Percentiles rank a stretch among this genome's conserved stretches.
phyloP scores from a whole-genome alignment of 1,284 basidiomycete genomes.

The Anthracocystis setariae region DNA sequence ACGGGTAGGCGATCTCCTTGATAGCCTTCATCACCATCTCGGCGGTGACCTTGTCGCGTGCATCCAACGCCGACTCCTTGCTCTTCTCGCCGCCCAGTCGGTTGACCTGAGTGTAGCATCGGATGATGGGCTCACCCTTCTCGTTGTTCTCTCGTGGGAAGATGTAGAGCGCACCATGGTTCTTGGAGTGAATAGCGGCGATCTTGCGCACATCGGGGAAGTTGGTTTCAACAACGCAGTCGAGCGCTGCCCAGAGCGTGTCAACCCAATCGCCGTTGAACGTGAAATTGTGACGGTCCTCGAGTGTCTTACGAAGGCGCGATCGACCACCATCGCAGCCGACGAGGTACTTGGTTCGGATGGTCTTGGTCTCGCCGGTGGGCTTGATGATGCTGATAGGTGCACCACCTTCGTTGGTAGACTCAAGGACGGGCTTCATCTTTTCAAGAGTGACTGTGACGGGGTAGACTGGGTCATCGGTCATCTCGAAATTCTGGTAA shows the following conservation, averaged over 20 bases:
- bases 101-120: conserved; percentile 78
- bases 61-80: conserved; percentile 54
- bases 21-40: conserved; percentile 75
- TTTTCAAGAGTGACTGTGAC: conserved; percentile 61
- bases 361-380: conserved; percentile 41
- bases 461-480: conserved; percentile 43
- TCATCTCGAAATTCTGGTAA: conserved; percentile 58
- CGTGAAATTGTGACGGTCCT: conserved; percentile 67
- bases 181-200: conserved; percentile 74
- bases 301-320: conserved; percentile 60
- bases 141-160: conserved; percentile 76
- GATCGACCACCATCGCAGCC: conserved; percentile 46
- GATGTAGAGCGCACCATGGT: conserved; percentile 73
- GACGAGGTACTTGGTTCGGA: conserved; percentile 44
- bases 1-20: conserved; percentile 77
- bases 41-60: conserved; percentile 72
- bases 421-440: conserved; percentile 57
- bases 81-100: conserved; percentile 58
- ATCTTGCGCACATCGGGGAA: conserved; percentile 79
- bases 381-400: conserved; percentile 58
- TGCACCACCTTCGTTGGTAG: conserved; percentile 54
- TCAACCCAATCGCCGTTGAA: conserved; percentile 64
- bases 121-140: conserved; percentile 71
- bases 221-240: conserved; percentile 25
- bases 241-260: conserved; percentile 65